phyloP scores from a whole-genome alignment of 1,284 basidiomycete genomes.

The Cryptococcus sp. region DNA sequence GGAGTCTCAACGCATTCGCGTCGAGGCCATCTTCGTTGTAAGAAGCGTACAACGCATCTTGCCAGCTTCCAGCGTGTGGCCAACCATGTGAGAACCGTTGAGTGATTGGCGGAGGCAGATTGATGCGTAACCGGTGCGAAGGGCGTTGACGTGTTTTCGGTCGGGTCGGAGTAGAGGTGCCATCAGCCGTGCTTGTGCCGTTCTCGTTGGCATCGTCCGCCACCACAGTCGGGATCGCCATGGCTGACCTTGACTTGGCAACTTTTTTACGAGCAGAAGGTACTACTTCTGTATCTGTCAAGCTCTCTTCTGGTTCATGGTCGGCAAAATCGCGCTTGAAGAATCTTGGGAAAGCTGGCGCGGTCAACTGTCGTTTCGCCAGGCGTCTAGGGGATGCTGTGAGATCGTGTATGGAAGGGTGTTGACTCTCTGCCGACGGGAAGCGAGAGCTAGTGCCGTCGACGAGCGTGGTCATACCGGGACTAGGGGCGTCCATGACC shows the following conservation, averaged over 20 bases:
- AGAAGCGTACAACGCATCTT: conserved; percentile 42
- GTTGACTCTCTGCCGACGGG: conserved; percentile 14
- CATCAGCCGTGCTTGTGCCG: not conserved
- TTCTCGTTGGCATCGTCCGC: not conserved
- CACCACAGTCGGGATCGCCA: conserved; percentile 7
- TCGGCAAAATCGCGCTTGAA: conserved; percentile 14
- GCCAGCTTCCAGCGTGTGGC: conserved; percentile 50
- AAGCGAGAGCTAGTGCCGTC: conserved; percentile 12
- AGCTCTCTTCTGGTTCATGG: conserved; percentile 10
- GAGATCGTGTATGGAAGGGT: not conserved
- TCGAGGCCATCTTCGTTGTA: conserved; percentile 26
- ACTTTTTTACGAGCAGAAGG: not conserved
- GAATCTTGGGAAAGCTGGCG: conserved; percentile 24
- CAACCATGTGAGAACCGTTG: conserved; percentile 42
- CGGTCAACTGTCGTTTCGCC: conserved; percentile 19
- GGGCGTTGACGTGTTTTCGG: conserved; percentile 12
- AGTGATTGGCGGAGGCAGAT: conserved; percentile 36
- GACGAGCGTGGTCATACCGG: conserved; percentile 20
- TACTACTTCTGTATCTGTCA: conserved; percentile 16
- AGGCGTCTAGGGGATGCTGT: not conserved
- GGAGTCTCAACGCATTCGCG: not conserved
- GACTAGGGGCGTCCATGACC: conserved; percentile 12
- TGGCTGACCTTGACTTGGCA: conserved; percentile 2
- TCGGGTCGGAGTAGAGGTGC: conserved; percentile 16
- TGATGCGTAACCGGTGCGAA: conserved; percentile 30